Base-by-base conservation (phyloP, 306 rosid species). In the Gastrolobium villosum region DNA sequence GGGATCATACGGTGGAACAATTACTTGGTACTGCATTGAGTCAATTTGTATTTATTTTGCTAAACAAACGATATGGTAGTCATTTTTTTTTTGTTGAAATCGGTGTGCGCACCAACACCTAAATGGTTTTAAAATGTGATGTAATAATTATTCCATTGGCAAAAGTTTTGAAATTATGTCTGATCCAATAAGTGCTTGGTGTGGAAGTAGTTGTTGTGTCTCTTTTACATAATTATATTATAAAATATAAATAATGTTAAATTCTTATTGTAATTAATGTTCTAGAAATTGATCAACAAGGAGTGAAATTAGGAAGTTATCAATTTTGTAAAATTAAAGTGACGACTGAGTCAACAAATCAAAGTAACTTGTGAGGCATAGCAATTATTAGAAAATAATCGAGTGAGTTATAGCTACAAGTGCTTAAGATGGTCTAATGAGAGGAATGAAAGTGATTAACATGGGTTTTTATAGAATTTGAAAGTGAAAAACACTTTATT, bases 11-110 rank as follows among this genome's bases (percentile, higher is more conserved):
- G 57, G 73, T 75, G 72, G 40, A 62, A 50, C 10, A 65, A 26
- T 63, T 62, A 20, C 7, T 61, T 60, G 62, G 64, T 66, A 10
- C 40, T 11, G 31, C 30, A 35, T 44, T 41, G 59, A 57, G 59
- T 61, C 7, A 9, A 13, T 45, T 15, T 60, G 31, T 45, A 59
- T 32, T 15, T 71, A 53, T 20, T 53, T 72, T 6, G 30, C 10
- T 6, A 10, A 10, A 53, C 11, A 72, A 5, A 60, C 5, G 1
- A 44, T 20, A 49, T 34, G n/a, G 5, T 1, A 32, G 3, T 67
- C 13, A 67, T 11, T 67, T 31, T 67, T 31, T 45, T 41, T 36
- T 62, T 20, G 2, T 10, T 67, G 31, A 31, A 35, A 13, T 67
- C 41, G 15, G 46, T 50, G 0, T 35, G 57, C 44, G 57, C 44